Conservation (phyloP, 805 yeast genomes). For the Lipomyces lipofer region DNA sequence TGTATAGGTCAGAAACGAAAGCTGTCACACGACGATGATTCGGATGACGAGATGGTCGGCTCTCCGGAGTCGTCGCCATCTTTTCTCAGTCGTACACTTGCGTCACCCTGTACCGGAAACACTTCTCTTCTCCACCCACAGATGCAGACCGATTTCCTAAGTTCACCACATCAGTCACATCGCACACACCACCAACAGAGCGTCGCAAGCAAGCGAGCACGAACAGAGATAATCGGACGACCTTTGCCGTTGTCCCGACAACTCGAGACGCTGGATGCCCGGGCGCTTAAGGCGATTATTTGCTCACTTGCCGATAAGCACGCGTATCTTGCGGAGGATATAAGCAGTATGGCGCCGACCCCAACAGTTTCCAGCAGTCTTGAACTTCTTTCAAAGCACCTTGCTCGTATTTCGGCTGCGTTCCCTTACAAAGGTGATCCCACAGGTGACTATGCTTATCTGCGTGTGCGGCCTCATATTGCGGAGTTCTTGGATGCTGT, state of each 20-base stretch:
- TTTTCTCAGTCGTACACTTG: not conserved
- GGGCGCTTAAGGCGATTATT: conserved; percentile 55
- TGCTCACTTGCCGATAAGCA: conserved; percentile 54
- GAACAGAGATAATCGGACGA: conserved; percentile 47
- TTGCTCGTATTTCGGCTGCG: conserved; percentile 46
- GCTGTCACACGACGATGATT: conserved; percentile 21
- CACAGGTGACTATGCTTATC: conserved; percentile 71
- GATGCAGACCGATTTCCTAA: not conserved
- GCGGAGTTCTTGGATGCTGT: conserved; percentile 69
- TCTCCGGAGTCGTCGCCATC: conserved; percentile 23
- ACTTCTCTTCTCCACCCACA: conserved; percentile 3
- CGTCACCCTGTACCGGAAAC: no score
- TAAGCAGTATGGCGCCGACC: conserved; percentile 55
- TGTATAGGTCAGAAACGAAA: conserved; percentile 21
- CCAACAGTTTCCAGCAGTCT: conserved; percentile 58
- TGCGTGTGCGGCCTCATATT: conserved; percentile 67
- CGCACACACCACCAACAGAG: not conserved
- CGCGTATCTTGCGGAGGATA: conserved; percentile 59
- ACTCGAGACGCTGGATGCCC: conserved; percentile 65
- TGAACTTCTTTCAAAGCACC: conserved; percentile 50
- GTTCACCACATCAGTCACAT: not conserved
- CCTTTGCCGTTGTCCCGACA: conserved; percentile 62
- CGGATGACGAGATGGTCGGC: conserved; percentile 29
- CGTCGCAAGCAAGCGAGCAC: conserved; percentile 18
- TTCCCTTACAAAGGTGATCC: conserved; percentile 78